A percentile compares a stretch with the other conserved stretches of the same genome.
These are phyloP conservation scores for Eucalyptus melliodora DNA, from an alignment of 345 rosid genomes.

Conservation along the genomic window DNA sequence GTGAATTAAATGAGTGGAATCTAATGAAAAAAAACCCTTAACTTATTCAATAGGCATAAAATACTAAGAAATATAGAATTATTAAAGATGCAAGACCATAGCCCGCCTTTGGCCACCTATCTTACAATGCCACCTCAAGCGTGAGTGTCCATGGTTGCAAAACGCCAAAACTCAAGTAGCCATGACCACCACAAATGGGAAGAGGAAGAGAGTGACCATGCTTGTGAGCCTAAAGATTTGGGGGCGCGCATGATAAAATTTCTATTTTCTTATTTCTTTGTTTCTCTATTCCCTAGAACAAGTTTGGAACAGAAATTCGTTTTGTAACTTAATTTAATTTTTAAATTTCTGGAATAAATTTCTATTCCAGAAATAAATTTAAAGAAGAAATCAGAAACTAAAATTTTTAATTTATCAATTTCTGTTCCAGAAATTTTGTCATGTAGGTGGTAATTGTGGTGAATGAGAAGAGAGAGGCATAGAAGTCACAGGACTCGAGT, in stretches of 20 bases:
- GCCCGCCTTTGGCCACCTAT: background rate
- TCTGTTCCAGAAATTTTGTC: too few relatives aligned
- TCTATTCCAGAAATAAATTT: rapidly evolving
- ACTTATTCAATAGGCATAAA: background rate
- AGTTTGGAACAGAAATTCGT: too few relatives aligned
- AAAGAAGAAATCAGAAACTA: too few relatives aligned
- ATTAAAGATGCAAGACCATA: background rate
- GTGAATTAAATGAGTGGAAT: background rate
- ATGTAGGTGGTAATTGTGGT: background rate
- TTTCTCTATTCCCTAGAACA: rapidly evolving
- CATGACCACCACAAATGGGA: background rate
- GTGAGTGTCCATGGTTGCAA: background rate
- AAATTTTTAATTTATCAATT: too few relatives aligned
- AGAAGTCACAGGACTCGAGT: background rate
- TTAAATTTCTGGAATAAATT: too few relatives aligned
- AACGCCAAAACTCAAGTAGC: background rate
- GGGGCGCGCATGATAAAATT: too few relatives aligned
- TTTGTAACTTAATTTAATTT: too few relatives aligned
- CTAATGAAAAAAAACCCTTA: background rate
- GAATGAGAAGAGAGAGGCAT: background rate
- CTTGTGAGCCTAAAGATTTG: background rate
- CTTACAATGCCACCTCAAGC: background rate
- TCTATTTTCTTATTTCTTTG: too few relatives aligned
- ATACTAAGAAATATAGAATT: background rate
- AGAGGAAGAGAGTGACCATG: background rate